A percentile compares a stretch with the other conserved stretches of the same genome.
phyloP scores from a whole-genome alignment of 2,329 filamentous ascomycete species.

The Lachnellula cervina region DNA sequence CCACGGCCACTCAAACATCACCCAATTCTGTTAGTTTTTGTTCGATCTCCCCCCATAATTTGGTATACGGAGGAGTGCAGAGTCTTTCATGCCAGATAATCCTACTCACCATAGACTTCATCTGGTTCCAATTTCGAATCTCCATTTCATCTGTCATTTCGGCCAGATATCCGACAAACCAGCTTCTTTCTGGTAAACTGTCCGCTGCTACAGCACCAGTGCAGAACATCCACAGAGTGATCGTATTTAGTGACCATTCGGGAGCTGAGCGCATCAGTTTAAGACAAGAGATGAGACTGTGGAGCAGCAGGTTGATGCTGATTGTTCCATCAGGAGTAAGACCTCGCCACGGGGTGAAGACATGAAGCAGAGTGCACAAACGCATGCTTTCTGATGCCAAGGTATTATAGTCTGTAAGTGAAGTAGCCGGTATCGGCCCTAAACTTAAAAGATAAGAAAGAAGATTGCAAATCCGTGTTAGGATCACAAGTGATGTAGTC shows the following conservation, averaged over 20 bases:
- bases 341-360: constrained; percentile 12
- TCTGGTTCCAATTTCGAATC: constrained; percentile 5
- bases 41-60: constrained; percentile 9
- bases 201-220: constrained; percentile 9
- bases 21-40: background rate
- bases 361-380: constrained; percentile 8
- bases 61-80: constrained; percentile 1
- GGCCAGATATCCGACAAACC: constrained; percentile 12
- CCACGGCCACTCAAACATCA: background rate
- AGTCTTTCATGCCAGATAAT: constrained; percentile 14
- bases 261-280: background rate
- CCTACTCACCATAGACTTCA: constrained; percentile 4
- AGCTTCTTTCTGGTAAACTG: constrained; percentile 7
- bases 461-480: constrained; percentile 12
- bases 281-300: constrained; percentile 8
- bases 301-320: constrained; percentile 8
- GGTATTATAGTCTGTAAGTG: background rate
- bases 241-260: background rate
- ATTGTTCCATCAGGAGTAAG: constrained; percentile 10
- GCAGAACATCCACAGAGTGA: constrained; percentile 9
- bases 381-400: constrained; percentile 6
- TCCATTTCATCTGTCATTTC: constrained; percentile 9
- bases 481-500: constrained; percentile 6
- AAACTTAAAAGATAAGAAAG: constrained; percentile 12
- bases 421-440: background rate